Base-by-base conservation (phyloP, 768 basidiomycete genomes). In the Tremella yokohamensis region DNA sequence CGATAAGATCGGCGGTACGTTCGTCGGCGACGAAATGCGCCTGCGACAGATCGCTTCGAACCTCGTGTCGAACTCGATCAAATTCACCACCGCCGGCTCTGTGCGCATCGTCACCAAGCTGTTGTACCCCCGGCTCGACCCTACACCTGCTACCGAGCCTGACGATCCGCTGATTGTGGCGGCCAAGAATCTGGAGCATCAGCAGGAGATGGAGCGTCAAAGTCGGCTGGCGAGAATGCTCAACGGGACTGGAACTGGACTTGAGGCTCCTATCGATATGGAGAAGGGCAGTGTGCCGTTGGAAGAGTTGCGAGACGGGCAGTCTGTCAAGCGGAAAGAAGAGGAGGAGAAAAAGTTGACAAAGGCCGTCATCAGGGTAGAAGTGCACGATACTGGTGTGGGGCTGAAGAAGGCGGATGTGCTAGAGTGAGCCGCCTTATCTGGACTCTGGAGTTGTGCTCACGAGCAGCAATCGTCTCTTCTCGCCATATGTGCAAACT, bases 21-120 rank as follows among this genome's bases (percentile, higher is more conserved):
- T 93, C 39, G 83, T 87, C 13, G 89, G 90, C 22, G 89, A 93
- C 70, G 89, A 90, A 68, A 85, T 86, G 47, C 83, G 90, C 13
- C 72, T 90, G 51, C 81, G 88, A 65, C 70, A 66, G 49, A 61
- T 73, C 29, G 59, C 69, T 4, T 66, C 87, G 49, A 91, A 92
- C 73, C 83, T 93, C 47, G 85, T 88, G 4, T 88, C 74, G 24
- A 79, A 79, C 52, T 77, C 77, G 19, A 72, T 73, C 69, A 77
- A 77, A 61, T 78, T 78, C 64, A 76, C 75, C 16, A 68, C 73
- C 8, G 44, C 51, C 34, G 87, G 88, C 71, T 56, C 57, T 0
- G 79, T 90, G 29, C 81, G 79, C 1, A 84, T 91, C 51, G 80
- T 80, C 29, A 91, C 89, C 3, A 82, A 81, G 66, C 80, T 72